Conservation (phyloP, 2,329 filamentous ascomycete species). For the Stylonectria norvegica region DNA sequence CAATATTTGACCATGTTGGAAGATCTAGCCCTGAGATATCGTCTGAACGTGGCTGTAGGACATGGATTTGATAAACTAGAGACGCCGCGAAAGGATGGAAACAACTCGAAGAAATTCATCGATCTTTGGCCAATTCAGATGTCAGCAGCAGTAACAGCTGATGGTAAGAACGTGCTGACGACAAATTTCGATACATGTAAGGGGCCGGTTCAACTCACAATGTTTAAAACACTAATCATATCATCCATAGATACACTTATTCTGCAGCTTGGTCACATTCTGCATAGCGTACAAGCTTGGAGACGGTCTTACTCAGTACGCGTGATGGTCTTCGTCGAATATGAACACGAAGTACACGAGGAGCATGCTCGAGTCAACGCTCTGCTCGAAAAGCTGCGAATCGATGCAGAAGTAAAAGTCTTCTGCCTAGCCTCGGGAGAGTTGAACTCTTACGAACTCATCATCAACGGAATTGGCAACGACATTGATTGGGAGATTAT, state of each 20-base stretch:
- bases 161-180: constrained; percentile 66
- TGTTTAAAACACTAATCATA: constrained; percentile 10
- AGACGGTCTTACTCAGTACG: constrained; percentile 68
- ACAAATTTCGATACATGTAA: constrained; percentile 89
- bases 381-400: constrained; percentile 75
- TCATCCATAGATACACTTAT: constrained; percentile 70
- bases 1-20: constrained; percentile 82
- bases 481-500: constrained; percentile 54
- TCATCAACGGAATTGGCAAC: constrained; percentile 66
- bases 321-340: constrained; percentile 85
- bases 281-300: constrained; percentile 79
- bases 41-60: constrained; percentile 80
- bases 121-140: constrained; percentile 93
- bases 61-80: constrained; percentile 77
- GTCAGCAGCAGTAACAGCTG: constrained; percentile 74
- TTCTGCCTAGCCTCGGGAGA: constrained; percentile 77
- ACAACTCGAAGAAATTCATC: constrained; percentile 70
- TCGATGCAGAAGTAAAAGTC: constrained; percentile 74
- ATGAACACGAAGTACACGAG: constrained; percentile 78
- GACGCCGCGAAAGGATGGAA: constrained; percentile 58
- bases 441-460: constrained; percentile 69
- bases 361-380: constrained; percentile 69
- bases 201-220: constrained; percentile 22
- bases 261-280: constrained; percentile 78
- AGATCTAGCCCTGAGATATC: constrained; percentile 71